Conservation (phyloP, 805 yeast genomes). For the Peterozyma toletana region DNA sequence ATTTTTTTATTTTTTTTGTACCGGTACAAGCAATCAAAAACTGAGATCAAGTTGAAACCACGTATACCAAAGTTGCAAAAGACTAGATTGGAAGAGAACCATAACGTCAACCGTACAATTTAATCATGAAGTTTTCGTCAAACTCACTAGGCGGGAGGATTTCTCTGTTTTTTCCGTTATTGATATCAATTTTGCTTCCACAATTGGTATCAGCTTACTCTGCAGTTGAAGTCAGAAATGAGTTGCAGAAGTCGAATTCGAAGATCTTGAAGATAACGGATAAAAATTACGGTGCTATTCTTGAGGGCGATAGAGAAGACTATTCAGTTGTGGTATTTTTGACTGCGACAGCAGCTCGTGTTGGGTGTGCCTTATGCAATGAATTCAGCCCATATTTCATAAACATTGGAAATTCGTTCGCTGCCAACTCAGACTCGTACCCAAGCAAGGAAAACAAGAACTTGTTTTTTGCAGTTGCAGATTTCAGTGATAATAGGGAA, state of each 20-base stretch:
- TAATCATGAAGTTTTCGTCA: too few relatives aligned
- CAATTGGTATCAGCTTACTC: too few relatives aligned
- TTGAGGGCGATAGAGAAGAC: conserved; percentile 62
- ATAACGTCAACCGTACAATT: too few relatives aligned
- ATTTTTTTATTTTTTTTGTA: too few relatives aligned
- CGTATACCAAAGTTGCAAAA: too few relatives aligned
- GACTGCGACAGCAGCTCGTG: conserved; percentile 66
- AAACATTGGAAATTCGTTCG: conserved; percentile 54
- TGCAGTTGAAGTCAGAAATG: too few relatives aligned
- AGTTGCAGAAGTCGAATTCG: conserved; percentile 2
- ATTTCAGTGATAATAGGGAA: conserved; percentile 50
- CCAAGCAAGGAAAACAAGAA: conserved; percentile 34
- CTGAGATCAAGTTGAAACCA: too few relatives aligned
- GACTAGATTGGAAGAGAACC: too few relatives aligned
- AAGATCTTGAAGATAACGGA: conserved; percentile 48
- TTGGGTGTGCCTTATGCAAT: conserved; percentile 72
- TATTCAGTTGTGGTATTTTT: conserved; percentile 58
- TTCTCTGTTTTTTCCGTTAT: too few relatives aligned
- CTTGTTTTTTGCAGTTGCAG: conserved; percentile 69
- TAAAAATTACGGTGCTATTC: conserved; percentile 44
- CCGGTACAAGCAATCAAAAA: too few relatives aligned
- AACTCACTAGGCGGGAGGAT: too few relatives aligned
- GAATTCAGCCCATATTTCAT: conserved; percentile 62
- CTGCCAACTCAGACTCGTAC: conserved; percentile 37
- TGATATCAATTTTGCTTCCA: too few relatives aligned